Evolutionary conservation across 805 yeast genomes (phyloP).

Genomic region (Wickerhamomyces chaumierensis): DNA sequence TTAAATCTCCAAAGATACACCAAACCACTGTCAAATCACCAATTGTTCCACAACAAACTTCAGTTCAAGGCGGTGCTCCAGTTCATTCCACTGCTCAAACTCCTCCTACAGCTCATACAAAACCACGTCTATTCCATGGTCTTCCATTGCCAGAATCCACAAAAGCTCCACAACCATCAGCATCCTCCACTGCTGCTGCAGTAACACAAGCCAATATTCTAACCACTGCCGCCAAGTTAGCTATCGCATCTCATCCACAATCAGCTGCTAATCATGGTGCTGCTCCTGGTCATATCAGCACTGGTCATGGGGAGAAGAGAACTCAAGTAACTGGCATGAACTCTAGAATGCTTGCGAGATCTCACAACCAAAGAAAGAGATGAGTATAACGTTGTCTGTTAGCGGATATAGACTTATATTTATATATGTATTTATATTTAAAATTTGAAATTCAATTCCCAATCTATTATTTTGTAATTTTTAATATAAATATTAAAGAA

Average conservation of each 20-base stretch:
- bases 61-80: too few species aligned
- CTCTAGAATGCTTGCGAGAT: conserved; percentile 50
- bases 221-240: not conserved
- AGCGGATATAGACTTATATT: too few species aligned
- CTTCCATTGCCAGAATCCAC: conserved; percentile 16
- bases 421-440: too few species aligned
- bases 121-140: conserved; percentile 3
- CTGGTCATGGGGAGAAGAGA: not conserved
- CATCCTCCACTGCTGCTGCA: not conserved
- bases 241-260: not conserved
- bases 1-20: not conserved
- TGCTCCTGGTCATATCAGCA: not conserved
- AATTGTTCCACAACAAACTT: not conserved
- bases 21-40: not conserved
- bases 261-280: conserved; percentile 16
- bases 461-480: too few species aligned
- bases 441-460: too few species aligned
- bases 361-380: conserved; percentile 25
- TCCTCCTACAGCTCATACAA: too few species aligned
- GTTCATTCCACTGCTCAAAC: too few species aligned
- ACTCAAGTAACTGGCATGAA: conserved; percentile 37
- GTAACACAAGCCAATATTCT: conserved; percentile 2
- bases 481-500: too few species aligned
- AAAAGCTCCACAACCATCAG: conserved; percentile 2
- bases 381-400: too few species aligned